Evolutionary conservation across 176 grass and related monocot genomes (phyloP).

Genomic region (Lolium multiflorum): DNA sequence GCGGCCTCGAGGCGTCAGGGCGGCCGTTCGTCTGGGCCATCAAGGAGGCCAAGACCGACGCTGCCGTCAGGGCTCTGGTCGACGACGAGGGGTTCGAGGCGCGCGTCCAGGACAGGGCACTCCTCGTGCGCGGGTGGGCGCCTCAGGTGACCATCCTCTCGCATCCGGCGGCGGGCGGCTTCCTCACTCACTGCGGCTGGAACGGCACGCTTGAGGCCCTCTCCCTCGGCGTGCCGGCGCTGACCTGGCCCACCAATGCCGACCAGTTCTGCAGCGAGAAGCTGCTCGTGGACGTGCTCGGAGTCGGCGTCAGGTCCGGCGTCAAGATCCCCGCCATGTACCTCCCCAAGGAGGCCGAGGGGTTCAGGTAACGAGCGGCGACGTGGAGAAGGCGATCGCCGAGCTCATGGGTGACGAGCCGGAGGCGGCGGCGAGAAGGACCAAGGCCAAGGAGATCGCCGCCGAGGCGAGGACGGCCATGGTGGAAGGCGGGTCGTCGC

Average conservation of each 20-base stretch:
- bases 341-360: constrained; percentile 17
- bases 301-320: constrained; percentile 52
- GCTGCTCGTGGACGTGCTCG: constrained; percentile 62
- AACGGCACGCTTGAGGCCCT: constrained; percentile 64
- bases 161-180: constrained; percentile 54
- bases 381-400: constrained; percentile 39
- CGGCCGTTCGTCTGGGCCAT: constrained; percentile 60
- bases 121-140: constrained; percentile 60
- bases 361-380: constrained; percentile 35
- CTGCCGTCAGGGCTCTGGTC: constrained; percentile 49
- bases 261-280: constrained; percentile 69
- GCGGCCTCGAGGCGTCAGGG: constrained; percentile 52
- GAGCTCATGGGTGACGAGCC: constrained; percentile 44
- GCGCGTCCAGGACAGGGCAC: constrained; percentile 49
- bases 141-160: constrained; percentile 64
- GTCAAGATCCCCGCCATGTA: constrained; percentile 42
- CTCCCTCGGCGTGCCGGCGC: constrained; percentile 51
- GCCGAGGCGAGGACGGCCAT: constrained; percentile 48
- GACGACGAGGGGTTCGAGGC: constrained; percentile 55
- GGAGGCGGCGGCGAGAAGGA: constrained; percentile 41
- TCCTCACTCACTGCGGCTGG: constrained; percentile 72
- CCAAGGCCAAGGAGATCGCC: constrained; percentile 37
- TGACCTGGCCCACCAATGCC: constrained; percentile 62
- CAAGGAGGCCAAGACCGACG: constrained; percentile 45
- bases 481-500: constrained; percentile 41